These are phyloP conservation scores for Kwoniella shivajii DNA, from an alignment of 1,284 basidiomycete species.

Conservation along the genomic window DNA sequence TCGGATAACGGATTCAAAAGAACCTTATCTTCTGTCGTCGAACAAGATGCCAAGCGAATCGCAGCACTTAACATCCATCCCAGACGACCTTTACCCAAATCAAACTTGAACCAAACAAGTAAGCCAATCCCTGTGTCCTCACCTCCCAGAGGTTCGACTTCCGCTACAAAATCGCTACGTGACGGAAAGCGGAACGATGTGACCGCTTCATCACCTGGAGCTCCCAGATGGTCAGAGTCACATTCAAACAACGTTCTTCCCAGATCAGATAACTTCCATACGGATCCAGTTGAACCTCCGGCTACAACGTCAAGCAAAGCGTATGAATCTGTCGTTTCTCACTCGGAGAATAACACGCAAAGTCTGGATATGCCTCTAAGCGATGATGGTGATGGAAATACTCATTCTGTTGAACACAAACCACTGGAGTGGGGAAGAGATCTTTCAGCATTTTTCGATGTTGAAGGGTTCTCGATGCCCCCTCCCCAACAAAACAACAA, in stretches of 20 bases:
- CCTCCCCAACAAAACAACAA: not conserved
- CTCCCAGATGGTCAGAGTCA: not conserved
- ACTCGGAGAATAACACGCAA: constrained; percentile 15
- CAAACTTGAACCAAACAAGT: constrained; percentile 15
- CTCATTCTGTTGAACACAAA: not conserved
- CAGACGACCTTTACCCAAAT: constrained; percentile 7
- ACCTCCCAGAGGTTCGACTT: constrained; percentile 27
- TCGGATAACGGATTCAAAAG: constrained; percentile 36
- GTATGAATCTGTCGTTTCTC: not conserved
- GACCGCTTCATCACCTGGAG: constrained; percentile 13
- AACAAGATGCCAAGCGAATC: constrained; percentile 45
- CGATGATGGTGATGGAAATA: constrained; percentile 32
- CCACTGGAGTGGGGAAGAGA: constrained; percentile 35
- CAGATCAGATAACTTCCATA: constrained; percentile 24
- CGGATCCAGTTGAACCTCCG: constrained; percentile 20
- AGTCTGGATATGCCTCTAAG: constrained; percentile 47
- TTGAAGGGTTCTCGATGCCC: constrained; percentile 40
- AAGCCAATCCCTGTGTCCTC: constrained; percentile 37
- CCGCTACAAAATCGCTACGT: constrained; percentile 24
- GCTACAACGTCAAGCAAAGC: constrained; percentile 22
- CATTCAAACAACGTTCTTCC: not conserved
- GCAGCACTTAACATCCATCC: constrained; percentile 22
- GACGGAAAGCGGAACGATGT: constrained; percentile 21
- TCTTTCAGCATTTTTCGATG: constrained; percentile 45
- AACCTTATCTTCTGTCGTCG: constrained; percentile 43